These are phyloP conservation scores for Ustilago curta DNA, from an alignment of 1,284 basidiomycete genomes.

Conservation along the genomic window DNA sequence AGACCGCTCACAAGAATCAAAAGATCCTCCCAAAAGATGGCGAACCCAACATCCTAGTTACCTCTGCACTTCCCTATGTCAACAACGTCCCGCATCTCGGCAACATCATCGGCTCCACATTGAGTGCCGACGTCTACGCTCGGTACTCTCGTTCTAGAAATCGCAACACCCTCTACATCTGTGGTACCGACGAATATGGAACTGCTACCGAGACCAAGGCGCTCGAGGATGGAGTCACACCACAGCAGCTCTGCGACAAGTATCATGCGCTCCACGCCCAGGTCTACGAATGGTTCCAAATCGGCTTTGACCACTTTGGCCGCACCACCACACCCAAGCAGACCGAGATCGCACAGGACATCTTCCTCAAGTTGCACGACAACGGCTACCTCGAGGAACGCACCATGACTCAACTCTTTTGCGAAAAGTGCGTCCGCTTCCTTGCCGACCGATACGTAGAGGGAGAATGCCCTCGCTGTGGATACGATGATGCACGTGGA, in stretches of 20 bases:
- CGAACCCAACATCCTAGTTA: constrained; percentile 78
- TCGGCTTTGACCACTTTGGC: constrained; percentile 95
- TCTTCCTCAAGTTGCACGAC: constrained; percentile 66
- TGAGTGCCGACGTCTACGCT: constrained; percentile 96
- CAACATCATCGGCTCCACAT: constrained; percentile 95
- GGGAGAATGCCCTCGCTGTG: constrained; percentile 67
- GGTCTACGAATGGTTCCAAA: constrained; percentile 94
- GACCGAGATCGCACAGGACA: constrained; percentile 74
- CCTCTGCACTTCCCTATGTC: constrained; percentile 94
- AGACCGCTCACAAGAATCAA: constrained; percentile 46
- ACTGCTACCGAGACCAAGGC: constrained; percentile 99
- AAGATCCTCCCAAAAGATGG: constrained; percentile 62
- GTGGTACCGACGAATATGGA: constrained; percentile 98
- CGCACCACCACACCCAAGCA: constrained; percentile 91
- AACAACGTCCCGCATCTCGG: constrained; percentile 99
- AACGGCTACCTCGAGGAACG: constrained; percentile 67
- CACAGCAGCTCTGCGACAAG: constrained; percentile 90
- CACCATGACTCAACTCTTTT: constrained; percentile 66
- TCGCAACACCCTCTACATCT: constrained; percentile 78
- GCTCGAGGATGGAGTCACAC: constrained; percentile 89
- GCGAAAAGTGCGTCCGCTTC: constrained; percentile 63
- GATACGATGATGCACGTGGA: constrained; percentile 83
- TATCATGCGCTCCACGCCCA: constrained; percentile 89
- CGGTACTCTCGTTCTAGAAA: constrained; percentile 77
- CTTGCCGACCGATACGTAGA: constrained; percentile 69